Conservation (phyloP, 768 basidiomycete species). For the Mycena rebaudengoi region DNA sequence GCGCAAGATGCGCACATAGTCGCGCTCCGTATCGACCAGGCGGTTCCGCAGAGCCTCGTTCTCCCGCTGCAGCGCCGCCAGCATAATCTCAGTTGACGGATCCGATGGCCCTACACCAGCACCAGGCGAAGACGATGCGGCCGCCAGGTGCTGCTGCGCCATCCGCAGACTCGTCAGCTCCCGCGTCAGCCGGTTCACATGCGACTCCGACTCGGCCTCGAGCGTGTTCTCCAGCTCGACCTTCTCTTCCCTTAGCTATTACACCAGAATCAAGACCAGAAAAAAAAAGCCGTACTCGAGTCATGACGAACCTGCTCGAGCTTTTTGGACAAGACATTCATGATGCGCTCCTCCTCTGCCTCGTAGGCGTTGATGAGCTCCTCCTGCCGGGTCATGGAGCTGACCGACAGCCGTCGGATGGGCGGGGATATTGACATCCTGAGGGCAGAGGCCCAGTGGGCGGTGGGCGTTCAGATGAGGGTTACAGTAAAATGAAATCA, state of each 20-base stretch:
- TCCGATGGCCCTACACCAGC: constrained; percentile 39
- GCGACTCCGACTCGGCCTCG: constrained; percentile 87
- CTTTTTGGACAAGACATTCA: constrained; percentile 83
- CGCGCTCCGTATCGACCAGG: constrained; percentile 78
- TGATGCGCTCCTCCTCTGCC: constrained; percentile 90
- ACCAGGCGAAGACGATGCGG: constrained; percentile 31
- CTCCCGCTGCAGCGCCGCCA: constrained; percentile 80
- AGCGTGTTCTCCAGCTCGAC: constrained; percentile 82
- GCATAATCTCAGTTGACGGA: constrained; percentile 64
- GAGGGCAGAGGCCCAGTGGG: constrained; percentile 11
- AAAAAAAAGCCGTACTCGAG: background rate
- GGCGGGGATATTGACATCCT: constrained; percentile 62
- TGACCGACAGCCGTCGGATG: constrained; percentile 65
- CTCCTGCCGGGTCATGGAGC: constrained; percentile 68
- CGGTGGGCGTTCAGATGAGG: too few relatives aligned
- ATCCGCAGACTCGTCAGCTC: constrained; percentile 73
- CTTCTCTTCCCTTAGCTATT: constrained; percentile 84
- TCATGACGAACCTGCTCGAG: constrained; percentile 72
- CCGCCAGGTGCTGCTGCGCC: constrained; percentile 57
- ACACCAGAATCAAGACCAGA: background rate
- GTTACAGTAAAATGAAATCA: too few relatives aligned
- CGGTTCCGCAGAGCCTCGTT: constrained; percentile 77
- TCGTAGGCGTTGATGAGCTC: constrained; percentile 89
- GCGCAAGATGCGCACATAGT: constrained; percentile 76
- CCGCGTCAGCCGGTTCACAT: constrained; percentile 79